Conservation (phyloP, 192 early-diverging fungal species). For the Pilobolus umbonatus region DNA sequence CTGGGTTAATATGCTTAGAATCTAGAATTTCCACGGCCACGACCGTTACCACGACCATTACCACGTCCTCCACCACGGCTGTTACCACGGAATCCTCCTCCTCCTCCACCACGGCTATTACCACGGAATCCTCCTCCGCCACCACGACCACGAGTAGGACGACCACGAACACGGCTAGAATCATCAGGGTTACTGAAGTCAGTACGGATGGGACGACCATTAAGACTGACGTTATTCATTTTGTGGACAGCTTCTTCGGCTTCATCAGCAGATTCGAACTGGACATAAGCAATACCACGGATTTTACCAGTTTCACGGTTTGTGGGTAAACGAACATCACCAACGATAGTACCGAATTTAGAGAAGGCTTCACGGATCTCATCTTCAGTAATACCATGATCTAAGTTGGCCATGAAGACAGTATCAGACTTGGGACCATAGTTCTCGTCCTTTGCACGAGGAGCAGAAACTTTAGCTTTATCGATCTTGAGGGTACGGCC, state of each 20-base stretch:
- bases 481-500: conserved; percentile 84
- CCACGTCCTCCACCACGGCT: not conserved
- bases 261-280: conserved; percentile 64
- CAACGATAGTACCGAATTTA: conserved; percentile 60
- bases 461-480: conserved; percentile 49
- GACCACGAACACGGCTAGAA: conserved; percentile 35
- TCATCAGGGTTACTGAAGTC: conserved; percentile 68
- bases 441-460: conserved; percentile 11
- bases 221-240: conserved; percentile 72
- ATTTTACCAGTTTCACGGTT: conserved; percentile 68
- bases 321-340: conserved; percentile 63
- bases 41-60: not conserved
- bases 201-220: conserved; percentile 79
- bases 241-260: conserved; percentile 73
- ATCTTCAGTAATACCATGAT: conserved; percentile 60
- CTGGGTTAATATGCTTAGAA: too few species aligned
- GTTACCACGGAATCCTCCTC: conserved; percentile 44
- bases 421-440: conserved; percentile 52
- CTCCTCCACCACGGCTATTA: conserved; percentile 40
- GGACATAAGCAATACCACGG: conserved; percentile 90
- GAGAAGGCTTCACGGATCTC: conserved; percentile 43
- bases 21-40: not conserved
- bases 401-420: conserved; percentile 81
- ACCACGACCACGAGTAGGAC: conserved; percentile 50
- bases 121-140: conserved; percentile 31